Percentiles rank a stretch among this genome's conserved stretches.
These are phyloP conservation scores for Mortierella polycephala DNA, from an alignment of 371 early-diverging fungal genomes.

Conservation along the genomic window DNA sequence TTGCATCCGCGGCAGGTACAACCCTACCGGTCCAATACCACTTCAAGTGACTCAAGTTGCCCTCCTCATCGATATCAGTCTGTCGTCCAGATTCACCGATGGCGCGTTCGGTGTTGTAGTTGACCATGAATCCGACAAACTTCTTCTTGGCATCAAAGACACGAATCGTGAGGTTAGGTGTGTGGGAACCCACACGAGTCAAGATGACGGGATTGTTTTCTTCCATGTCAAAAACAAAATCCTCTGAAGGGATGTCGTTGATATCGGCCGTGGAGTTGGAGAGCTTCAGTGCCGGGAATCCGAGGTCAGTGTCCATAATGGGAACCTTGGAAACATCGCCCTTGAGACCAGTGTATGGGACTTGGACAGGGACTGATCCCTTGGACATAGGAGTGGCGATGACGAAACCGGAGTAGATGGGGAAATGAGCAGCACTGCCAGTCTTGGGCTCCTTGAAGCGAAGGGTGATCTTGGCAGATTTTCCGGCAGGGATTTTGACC, in stretches of 20 bases:
- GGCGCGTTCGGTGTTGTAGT: constrained; percentile 10
- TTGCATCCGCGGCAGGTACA: constrained; percentile 5
- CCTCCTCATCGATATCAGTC: constrained; percentile 15
- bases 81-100: constrained; percentile 20
- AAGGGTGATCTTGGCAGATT: constrained; percentile 51
- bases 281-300: neutral
- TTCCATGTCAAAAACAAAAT: too few species aligned
- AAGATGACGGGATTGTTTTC: constrained; percentile 9
- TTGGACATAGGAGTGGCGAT: constrained; percentile 26
- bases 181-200: constrained; percentile 38
- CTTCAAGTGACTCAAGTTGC: constrained; percentile 8
- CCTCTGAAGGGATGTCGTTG: too few species aligned
- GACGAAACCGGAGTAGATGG: constrained; percentile 40
- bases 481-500: constrained; percentile 55
- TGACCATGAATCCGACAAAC: constrained; percentile 26
- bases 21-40: constrained; percentile 29
- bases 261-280: neutral
- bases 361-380: constrained; percentile 29
- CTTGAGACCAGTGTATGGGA: constrained; percentile 64
- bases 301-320: constrained; percentile 43
- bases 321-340: constrained; percentile 59
- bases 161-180: constrained; percentile 30
- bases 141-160: constrained; percentile 15
- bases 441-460: constrained; percentile 54
- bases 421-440: constrained; percentile 10